Evolutionary conservation across 2,329 filamentous ascomycete species (phyloP).

Genomic region (Dactylonectria estremocensis): DNA sequence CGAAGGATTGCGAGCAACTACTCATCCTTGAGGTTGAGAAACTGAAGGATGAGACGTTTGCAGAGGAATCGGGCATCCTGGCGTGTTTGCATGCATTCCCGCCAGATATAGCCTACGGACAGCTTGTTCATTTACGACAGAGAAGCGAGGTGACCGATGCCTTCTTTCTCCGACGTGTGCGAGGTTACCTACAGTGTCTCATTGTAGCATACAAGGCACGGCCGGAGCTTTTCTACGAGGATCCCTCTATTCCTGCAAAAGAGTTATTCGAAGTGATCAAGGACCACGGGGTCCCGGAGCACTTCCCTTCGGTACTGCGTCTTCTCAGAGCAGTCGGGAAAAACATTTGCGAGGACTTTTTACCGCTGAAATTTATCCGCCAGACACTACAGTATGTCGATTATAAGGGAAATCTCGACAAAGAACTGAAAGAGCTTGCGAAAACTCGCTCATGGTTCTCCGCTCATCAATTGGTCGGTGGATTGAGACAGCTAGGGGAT

Average conservation of each 20-base stretch:
- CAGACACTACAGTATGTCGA: conserved; percentile 15
- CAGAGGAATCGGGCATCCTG: conserved; percentile 24
- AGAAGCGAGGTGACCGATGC: conserved; percentile 12
- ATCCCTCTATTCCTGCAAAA: conserved; percentile 3
- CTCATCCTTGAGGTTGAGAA: conserved; percentile 17
- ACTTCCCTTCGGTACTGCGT: conserved; percentile 16
- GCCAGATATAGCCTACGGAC: conserved; percentile 10
- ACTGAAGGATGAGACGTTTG: conserved; percentile 22
- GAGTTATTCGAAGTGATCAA: conserved; percentile 27
- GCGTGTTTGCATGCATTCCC: conserved; percentile 33
- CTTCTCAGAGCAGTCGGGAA: conserved; percentile 24
- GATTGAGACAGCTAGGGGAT: conserved; percentile 6
- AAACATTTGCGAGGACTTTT: conserved; percentile 23
- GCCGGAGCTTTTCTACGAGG: conserved; percentile 5
- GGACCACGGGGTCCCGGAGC: neutral
- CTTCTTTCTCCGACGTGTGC: conserved; percentile 21
- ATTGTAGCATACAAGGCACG: conserved; percentile 21
- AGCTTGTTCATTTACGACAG: conserved; percentile 15
- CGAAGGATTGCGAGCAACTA: conserved; percentile 23
- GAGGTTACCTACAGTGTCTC: conserved; percentile 33
- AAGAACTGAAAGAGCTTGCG: conserved; percentile 17
- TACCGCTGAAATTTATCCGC: conserved; percentile 21
- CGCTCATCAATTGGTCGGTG: conserved; percentile 20
- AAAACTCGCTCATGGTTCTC: conserved; percentile 16
- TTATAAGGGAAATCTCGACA: conserved; percentile 24